Evolutionary conservation across 192 early-diverging fungal species (phyloP).

Genomic region (Coemansia sp.): DNA sequence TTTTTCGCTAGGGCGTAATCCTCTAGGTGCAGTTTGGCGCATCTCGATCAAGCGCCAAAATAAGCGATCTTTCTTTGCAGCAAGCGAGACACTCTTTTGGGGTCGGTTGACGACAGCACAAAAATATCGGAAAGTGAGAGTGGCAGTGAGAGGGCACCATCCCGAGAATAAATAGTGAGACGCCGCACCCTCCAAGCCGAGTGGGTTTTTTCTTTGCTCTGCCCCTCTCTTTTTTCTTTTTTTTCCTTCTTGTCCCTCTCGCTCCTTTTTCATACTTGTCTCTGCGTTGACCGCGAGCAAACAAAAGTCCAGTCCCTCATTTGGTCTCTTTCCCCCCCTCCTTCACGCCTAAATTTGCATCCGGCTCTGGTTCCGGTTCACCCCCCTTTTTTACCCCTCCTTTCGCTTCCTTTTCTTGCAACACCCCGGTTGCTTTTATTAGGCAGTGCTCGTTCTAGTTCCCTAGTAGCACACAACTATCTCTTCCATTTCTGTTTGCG

Average conservation of each 20-base stretch:
- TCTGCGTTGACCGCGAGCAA: conserved; percentile 57
- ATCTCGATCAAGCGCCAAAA: conserved; percentile 5
- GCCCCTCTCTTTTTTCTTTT: conserved; percentile 14
- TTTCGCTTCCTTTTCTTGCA: neutral
- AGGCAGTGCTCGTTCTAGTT: conserved; percentile 4
- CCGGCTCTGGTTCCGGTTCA: neutral
- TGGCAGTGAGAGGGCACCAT: neutral
- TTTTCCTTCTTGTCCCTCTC: conserved; percentile 11
- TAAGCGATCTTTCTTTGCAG: conserved; percentile 25
- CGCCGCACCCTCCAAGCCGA: neutral
- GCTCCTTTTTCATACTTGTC: conserved; percentile 29
- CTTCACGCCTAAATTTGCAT: conserved; percentile 6
- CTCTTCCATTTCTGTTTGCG: neutral
- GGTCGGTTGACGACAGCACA: neutral
- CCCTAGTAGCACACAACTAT: neutral
- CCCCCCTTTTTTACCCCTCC: neutral
- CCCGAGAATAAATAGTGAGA: conserved; percentile 7
- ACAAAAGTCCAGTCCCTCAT: conserved; percentile 7
- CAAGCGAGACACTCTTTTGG: conserved; percentile 13
- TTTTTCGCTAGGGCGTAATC: neutral
- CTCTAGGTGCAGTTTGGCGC: conserved; percentile 4
- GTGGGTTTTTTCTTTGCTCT: conserved; percentile 14
- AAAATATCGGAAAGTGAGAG: conserved; percentile 3
- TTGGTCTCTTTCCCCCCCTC: neutral
- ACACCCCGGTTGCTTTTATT: neutral